Percentiles rank a stretch among this genome's conserved stretches.
Evolutionary conservation across 176 grass and related monocot genomes (phyloP).

Genomic region (Avena insularis): DNA sequence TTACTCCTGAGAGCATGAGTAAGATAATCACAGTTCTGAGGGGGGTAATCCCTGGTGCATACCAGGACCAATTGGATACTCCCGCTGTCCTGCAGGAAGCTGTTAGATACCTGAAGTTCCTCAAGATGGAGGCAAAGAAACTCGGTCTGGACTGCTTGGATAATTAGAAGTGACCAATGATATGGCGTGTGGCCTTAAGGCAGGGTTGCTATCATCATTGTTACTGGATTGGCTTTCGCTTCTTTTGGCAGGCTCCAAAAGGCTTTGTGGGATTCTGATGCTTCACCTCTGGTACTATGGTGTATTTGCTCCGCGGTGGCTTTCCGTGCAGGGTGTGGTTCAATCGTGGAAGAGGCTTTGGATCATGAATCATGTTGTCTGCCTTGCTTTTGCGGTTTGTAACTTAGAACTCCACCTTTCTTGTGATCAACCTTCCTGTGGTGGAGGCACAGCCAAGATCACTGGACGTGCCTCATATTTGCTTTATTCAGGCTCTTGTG

Average conservation of each 20-base stretch:
- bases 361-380: slow-evolving; percentile 47
- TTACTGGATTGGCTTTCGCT: slow-evolving; percentile 45
- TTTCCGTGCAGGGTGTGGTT: slow-evolving; percentile 11
- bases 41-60: slow-evolving; percentile 72
- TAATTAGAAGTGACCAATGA: slow-evolving; percentile 33
- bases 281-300: slow-evolving; percentile 42
- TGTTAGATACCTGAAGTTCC: slow-evolving; percentile 75
- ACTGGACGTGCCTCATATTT: slow-evolving; percentile 12
- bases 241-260: slow-evolving; percentile 49
- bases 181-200: slow-evolving; percentile 19
- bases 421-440: slow-evolving; percentile 20
- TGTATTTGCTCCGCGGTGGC: slow-evolving; percentile 20
- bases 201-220: slow-evolving; percentile 36
- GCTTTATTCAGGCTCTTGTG: slow-evolving; percentile 7
- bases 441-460: slow-evolving; percentile 37
- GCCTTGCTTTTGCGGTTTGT: slow-evolving; percentile 33
- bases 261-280: slow-evolving; percentile 46
- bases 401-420: slow-evolving; percentile 40
- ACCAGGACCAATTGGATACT: slow-evolving; percentile 64
- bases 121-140: slow-evolving; percentile 73
- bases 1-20: slow-evolving; percentile 51
- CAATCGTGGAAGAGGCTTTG: slow-evolving; percentile 42
- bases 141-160: slow-evolving; percentile 52
- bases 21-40: slow-evolving; percentile 57
- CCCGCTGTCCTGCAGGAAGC: slow-evolving; percentile 67